These are phyloP conservation scores for Puccinellia tenuiflora DNA, from an alignment of 176 grass and related monocot species.

Conservation along the genomic window DNA sequence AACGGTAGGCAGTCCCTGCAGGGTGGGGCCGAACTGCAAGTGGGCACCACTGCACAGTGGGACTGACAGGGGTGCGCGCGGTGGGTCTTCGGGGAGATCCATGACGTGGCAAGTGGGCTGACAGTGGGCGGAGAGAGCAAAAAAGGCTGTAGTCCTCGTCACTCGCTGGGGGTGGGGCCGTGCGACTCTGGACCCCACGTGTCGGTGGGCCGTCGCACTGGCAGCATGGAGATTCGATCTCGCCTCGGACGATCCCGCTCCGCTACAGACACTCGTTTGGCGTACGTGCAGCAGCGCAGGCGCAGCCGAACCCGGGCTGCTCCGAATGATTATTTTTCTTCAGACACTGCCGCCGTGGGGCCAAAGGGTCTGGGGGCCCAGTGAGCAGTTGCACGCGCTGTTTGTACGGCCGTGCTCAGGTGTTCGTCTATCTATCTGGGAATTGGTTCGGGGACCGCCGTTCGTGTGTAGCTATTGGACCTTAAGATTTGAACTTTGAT, in stretches of 20 bases:
- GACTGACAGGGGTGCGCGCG: too few relatives aligned
- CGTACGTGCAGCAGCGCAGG: background rate
- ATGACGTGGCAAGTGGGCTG: constrained; percentile 32
- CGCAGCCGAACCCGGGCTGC: background rate
- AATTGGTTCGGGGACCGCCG: background rate
- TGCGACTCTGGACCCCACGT: rapidly evolving
- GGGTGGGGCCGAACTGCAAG: rapidly evolving
- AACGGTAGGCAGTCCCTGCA: rapidly evolving
- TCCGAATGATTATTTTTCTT: background rate
- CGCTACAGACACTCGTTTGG: constrained; percentile 22
- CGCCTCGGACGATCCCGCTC: background rate
- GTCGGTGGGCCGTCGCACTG: background rate
- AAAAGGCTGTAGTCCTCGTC: background rate
- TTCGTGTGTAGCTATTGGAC: background rate
- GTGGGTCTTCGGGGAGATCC: background rate
- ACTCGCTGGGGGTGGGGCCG: background rate
- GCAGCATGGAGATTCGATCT: constrained; percentile 20
- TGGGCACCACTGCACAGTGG: background rate
- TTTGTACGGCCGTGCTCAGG: background rate
- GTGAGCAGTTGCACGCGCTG: background rate
- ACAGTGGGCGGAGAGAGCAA: background rate
- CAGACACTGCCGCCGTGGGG: background rate
- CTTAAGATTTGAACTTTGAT: background rate
- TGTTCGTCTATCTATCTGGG: background rate
- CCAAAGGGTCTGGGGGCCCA: background rate